Evolutionary conservation across 306 rosid species (phyloP).

Genomic region (Pachyrhizus erosus): DNA sequence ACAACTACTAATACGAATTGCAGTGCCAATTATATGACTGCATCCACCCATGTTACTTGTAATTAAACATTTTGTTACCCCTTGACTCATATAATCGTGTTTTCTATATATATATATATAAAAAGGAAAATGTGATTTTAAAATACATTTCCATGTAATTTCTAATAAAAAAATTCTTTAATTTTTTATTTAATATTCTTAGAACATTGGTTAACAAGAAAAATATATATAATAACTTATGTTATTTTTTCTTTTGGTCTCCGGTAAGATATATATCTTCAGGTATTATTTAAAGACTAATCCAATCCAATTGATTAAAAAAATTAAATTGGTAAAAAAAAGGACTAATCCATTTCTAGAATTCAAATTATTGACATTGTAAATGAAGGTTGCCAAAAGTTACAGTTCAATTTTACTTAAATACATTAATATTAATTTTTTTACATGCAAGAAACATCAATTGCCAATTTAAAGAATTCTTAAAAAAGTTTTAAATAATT

Average conservation of each 20-base stretch:
- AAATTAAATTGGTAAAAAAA: too few species aligned
- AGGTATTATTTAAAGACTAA: background rate
- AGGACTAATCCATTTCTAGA: background rate
- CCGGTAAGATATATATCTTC: background rate
- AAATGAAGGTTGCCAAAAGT: background rate
- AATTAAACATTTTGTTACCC: background rate
- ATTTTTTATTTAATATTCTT: too few species aligned
- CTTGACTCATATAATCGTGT: background rate
- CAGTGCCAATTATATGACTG: background rate
- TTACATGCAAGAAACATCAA: too few species aligned
- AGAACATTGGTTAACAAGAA: too few species aligned
- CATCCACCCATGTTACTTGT: background rate
- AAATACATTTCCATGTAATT: too few species aligned
- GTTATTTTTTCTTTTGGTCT: too few species aligned
- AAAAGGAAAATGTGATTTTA: too few species aligned
- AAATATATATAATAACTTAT: too few species aligned
- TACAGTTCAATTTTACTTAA: background rate
- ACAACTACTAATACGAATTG: background rate
- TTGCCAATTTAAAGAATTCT: too few species aligned
- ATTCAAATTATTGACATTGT: background rate
- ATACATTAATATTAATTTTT: too few species aligned
- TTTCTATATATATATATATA: background rate
- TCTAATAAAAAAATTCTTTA: too few species aligned
- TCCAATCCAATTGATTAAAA: background rate
- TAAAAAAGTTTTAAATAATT: too few species aligned